These are phyloP conservation scores for Rhododendron mucronatum DNA, from an alignment of 148 eudicot species.

Conservation along the genomic window DNA sequence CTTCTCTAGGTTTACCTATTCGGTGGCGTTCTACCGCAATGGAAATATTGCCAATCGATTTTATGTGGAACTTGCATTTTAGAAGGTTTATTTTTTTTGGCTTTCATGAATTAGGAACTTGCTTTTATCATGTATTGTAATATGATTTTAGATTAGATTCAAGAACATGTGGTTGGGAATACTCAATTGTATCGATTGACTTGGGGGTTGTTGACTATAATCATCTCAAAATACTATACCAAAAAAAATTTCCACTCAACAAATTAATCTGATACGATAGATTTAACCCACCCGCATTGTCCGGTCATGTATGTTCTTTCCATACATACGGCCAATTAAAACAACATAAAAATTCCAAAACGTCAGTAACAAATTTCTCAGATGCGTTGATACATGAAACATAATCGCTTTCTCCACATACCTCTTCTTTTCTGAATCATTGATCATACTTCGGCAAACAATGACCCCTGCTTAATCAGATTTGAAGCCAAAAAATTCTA, in stretches of 20 bases:
- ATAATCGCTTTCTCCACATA: too few relatives aligned
- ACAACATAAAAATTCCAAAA: too few relatives aligned
- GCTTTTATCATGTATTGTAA: slow-evolving; percentile 6
- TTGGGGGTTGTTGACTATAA: too few relatives aligned
- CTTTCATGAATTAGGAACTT: neutral
- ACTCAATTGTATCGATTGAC: neutral
- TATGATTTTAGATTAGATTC: neutral
- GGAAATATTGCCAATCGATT: neutral
- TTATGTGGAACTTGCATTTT: slow-evolving; percentile 3
- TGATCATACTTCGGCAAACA: neutral
- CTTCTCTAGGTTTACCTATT: slow-evolving; percentile 41
- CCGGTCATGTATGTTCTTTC: too few relatives aligned
- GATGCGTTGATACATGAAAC: neutral
- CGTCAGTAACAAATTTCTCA: too few relatives aligned
- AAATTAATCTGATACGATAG: too few relatives aligned
- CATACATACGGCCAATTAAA: too few relatives aligned
- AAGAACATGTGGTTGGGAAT: neutral
- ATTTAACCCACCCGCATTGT: too few relatives aligned
- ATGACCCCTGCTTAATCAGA: neutral
- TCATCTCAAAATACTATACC: too few relatives aligned
- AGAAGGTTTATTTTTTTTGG: neutral
- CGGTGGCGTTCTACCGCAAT: neutral
- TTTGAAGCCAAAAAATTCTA: neutral
- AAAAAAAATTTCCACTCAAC: too few relatives aligned
- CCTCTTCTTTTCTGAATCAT: neutral